Percentiles rank a stretch among this genome's conserved stretches.
Evolutionary conservation across 345 rosid species (phyloP).

Genomic region (Eucalyptus curtisii): DNA sequence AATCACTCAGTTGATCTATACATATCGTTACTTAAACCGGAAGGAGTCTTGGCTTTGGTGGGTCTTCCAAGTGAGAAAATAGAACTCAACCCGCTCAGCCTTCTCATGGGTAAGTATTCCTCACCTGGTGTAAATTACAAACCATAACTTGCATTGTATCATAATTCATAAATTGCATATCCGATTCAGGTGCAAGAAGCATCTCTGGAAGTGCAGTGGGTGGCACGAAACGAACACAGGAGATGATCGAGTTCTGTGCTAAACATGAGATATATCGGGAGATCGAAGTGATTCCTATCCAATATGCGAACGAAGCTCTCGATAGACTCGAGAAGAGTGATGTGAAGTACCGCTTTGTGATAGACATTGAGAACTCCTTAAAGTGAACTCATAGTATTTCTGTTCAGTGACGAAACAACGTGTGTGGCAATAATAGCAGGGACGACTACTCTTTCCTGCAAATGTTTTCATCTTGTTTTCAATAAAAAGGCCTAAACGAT

Average conservation of each 20-base stretch:
- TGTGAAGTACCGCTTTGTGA: conserved; percentile 20
- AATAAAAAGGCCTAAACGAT: neutral
- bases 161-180: neutral
- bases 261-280: conserved; percentile 9
- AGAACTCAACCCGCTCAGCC: conserved; percentile 12
- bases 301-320: conserved; percentile 17
- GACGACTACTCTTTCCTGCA: neutral
- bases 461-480: neutral
- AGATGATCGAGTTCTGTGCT: conserved; percentile 25
- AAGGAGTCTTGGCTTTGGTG: conserved; percentile 15
- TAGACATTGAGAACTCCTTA: conserved; percentile 15
- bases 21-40: conserved; percentile 40
- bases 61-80: conserved; percentile 16
- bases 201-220: conserved; percentile 19
- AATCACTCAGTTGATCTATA: conserved; percentile 65
- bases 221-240: conserved; percentile 12
- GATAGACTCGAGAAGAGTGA: conserved; percentile 17
- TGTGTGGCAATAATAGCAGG: neutral
- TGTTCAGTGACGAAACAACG: neutral
- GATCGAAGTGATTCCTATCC: conserved; percentile 14
- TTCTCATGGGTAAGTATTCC: conserved; percentile 1
- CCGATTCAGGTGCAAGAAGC: conserved; percentile 3
- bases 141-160: neutral
- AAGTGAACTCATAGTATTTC: neutral
- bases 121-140: neutral